Conservation (phyloP, 2,329 filamentous ascomycete species). For the Exophiala phaeomuriformis region DNA sequence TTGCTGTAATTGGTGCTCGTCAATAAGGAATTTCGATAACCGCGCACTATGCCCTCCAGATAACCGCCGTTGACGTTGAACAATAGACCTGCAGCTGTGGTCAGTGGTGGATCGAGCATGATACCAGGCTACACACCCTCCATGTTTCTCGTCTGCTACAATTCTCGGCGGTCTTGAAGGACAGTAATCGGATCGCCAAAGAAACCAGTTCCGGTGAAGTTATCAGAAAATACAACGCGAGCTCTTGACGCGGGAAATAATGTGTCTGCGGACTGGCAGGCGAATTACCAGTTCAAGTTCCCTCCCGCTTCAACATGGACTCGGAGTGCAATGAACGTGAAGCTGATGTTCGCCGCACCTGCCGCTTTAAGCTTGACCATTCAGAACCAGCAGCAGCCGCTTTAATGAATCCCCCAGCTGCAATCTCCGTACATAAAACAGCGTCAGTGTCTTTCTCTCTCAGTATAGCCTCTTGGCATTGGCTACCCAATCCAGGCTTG, state of each 20-base stretch:
- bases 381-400: no score
- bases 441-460: no score
- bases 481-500: conserved; percentile 1
- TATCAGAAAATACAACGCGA: not conserved
- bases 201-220: not conserved
- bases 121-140: conserved; percentile 15
- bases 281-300: not conserved
- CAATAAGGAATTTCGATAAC: conserved; percentile 89
- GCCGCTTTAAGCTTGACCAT: not conserved
- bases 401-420: no score
- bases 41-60: conserved; percentile 93
- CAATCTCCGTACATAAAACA: no score
- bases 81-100: conserved; percentile 56
- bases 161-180: not conserved
- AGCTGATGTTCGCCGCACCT: not conserved
- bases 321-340: not conserved
- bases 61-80: conserved; percentile 94
- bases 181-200: not conserved
- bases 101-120: conserved; percentile 6
- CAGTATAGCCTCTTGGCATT: not conserved
- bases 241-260: not conserved
- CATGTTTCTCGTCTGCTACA: conserved; percentile 8
- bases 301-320: not conserved
- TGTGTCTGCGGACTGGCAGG: not conserved
- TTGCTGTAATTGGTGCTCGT: conserved; percentile 83